Conservation (phyloP, 2,329 filamentous ascomycete genomes). For the Colletotrichum karsti region DNA sequence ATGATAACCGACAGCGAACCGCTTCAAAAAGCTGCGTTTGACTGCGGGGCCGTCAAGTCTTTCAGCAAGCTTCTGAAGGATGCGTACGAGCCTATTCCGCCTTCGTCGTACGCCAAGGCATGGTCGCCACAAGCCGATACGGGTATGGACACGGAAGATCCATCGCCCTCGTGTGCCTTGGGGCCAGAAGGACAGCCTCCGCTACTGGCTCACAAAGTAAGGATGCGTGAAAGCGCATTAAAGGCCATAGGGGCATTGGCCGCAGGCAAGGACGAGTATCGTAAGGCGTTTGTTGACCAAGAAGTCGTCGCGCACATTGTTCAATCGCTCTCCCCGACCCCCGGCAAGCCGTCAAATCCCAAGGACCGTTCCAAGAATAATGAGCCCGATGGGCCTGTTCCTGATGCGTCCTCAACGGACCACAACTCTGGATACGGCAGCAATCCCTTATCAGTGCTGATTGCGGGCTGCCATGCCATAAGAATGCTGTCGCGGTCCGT, state of each 20-base stretch:
- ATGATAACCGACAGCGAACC: slow-evolving; percentile 81
- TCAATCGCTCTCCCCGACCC: slow-evolving; percentile 74
- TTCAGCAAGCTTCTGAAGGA: slow-evolving; percentile 58
- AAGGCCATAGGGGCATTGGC: slow-evolving; percentile 85
- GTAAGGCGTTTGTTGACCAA: slow-evolving; percentile 83
- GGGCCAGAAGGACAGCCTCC: slow-evolving; percentile 70
- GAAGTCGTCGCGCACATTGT: slow-evolving; percentile 85
- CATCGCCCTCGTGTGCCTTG: slow-evolving; percentile 55
- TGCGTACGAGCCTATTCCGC: slow-evolving; percentile 56
- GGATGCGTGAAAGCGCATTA: slow-evolving; percentile 78
- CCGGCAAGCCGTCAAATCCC: slow-evolving; percentile 55
- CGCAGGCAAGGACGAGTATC: slow-evolving; percentile 82
- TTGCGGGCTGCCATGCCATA: slow-evolving; percentile 85
- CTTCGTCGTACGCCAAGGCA: slow-evolving; percentile 38
- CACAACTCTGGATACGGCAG: slow-evolving; percentile 64
- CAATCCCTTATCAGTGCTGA: slow-evolving; percentile 80
- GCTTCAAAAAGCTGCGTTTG: slow-evolving; percentile 83
- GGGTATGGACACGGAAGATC: slow-evolving; percentile 42
- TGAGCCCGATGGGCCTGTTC: slow-evolving; percentile 40
- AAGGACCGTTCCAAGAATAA: slow-evolving; percentile 51
- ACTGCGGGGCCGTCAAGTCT: slow-evolving; percentile 61
- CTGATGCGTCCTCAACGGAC: slow-evolving; percentile 37
- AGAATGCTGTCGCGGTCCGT: slow-evolving; percentile 87
- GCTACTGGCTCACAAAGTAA: slow-evolving; percentile 73
- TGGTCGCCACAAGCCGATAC: slow-evolving; percentile 49